Evolutionary conservation across 352 stramenopile genomes (phyloP).

Genomic region (Phytopythium boreale): DNA sequence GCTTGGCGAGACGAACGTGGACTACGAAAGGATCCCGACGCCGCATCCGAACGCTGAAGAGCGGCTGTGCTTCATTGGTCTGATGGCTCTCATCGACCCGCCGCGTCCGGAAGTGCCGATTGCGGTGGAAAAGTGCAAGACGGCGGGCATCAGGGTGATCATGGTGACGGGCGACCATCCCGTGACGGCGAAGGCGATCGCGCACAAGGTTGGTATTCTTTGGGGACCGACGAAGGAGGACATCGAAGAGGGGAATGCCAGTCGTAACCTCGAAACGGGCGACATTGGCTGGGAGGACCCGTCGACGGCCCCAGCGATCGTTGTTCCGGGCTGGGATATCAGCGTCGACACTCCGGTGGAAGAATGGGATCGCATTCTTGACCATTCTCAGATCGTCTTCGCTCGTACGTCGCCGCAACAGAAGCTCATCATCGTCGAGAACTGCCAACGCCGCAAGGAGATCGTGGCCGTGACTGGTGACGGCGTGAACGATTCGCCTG

Average conservation of each 20-base stretch:
- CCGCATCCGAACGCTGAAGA: slow-evolving; percentile 71
- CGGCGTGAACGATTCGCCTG: slow-evolving; percentile 97
- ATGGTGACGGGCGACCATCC: slow-evolving; percentile 95
- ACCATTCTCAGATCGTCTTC: slow-evolving; percentile 94
- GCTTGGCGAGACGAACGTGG: slow-evolving; percentile 55
- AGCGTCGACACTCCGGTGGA: slow-evolving; percentile 67
- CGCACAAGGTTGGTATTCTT: slow-evolving; percentile 90
- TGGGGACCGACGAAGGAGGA: slow-evolving; percentile 75
- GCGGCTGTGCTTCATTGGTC: slow-evolving; percentile 89
- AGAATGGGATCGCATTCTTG: slow-evolving; percentile 85
- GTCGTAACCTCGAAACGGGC: slow-evolving; percentile 37
- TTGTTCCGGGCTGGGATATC: slow-evolving; percentile 84
- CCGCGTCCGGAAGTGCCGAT: slow-evolving; percentile 86
- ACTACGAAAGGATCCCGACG: slow-evolving; percentile 40
- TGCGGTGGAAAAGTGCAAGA: slow-evolving; percentile 91
- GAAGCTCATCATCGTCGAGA: slow-evolving; percentile 95
- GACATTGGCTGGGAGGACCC: slow-evolving; percentile 75
- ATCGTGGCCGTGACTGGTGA: slow-evolving; percentile 97
- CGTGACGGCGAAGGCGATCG: slow-evolving; percentile 92
- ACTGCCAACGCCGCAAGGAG: slow-evolving; percentile 78
- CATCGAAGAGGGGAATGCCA: slow-evolving; percentile 62
- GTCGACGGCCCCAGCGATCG: slow-evolving; percentile 70
- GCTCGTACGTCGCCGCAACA: slow-evolving; percentile 93
- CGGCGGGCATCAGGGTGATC: slow-evolving; percentile 91
- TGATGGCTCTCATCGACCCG: slow-evolving; percentile 96